A percentile compares a stretch with the other conserved stretches of the same genome.
phyloP scores from a whole-genome alignment of 1,139 yeast genomes.

The Lodderomyces beijingensis region DNA sequence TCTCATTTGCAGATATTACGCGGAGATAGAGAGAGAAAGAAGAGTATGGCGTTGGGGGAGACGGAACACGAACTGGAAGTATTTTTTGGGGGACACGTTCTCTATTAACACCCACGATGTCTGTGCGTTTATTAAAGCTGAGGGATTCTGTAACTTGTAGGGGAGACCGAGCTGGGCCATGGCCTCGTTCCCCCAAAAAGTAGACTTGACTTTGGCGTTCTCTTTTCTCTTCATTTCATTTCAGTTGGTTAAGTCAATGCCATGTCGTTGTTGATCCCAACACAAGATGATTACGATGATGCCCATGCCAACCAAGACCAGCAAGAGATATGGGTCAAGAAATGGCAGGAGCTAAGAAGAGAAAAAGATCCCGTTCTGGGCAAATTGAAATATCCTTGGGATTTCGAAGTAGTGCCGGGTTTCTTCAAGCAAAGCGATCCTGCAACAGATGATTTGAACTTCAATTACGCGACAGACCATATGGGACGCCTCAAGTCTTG shows the following conservation, averaged over 20 bases:
- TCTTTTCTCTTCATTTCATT: neutral
- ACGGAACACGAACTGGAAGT: too few relatives aligned
- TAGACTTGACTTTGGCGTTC: too few relatives aligned
- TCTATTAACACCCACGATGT: too few relatives aligned
- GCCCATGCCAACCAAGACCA: conserved; percentile 25
- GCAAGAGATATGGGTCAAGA: conserved; percentile 11
- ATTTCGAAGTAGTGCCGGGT: conserved; percentile 47
- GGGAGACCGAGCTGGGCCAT: too few relatives aligned
- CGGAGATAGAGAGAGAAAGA: too few relatives aligned
- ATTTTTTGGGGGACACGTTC: too few relatives aligned
- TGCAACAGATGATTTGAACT: conserved; percentile 44
- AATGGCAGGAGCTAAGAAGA: conserved; percentile 7
- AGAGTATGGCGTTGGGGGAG: too few relatives aligned
- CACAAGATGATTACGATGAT: conserved; percentile 29
- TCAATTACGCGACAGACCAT: conserved; percentile 45
- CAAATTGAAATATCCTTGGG: conserved; percentile 30
- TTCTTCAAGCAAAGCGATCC: conserved; percentile 51
- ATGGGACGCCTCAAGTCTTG: conserved; percentile 49
- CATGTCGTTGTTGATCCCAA: conserved; percentile 29
- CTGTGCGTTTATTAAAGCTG: too few relatives aligned
- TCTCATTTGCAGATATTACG: too few relatives aligned
- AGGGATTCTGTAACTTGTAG: too few relatives aligned
- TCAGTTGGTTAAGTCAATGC: neutral
- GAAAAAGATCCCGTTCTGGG: conserved; percentile 17
- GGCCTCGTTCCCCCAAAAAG: too few relatives aligned